Base-by-base conservation (phyloP, 768 basidiomycete genomes). In the Suillus sp. region DNA sequence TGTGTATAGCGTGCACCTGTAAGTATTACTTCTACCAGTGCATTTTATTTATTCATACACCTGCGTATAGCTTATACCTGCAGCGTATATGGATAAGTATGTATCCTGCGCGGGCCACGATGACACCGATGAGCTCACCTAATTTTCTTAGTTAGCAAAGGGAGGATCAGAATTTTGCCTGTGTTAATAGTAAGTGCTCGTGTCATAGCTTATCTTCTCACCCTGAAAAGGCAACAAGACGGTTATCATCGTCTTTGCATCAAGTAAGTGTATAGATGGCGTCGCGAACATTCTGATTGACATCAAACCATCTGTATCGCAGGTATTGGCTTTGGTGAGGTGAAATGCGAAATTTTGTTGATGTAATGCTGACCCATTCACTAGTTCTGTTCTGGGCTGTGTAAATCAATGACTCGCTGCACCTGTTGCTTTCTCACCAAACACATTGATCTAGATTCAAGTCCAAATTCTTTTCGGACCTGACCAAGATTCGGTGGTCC, bases 71-170 rank as follows among this genome's bases (percentile, higher is more conserved):
- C 47, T 27, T 51, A 30, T 51, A 51, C 27, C 16, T 51, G 27
- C 50, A 51, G 16, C 50, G 50, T 27, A 51, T 51, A 51, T 51
- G 50, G 50, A 51, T 51, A 51, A 18, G 50, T 51, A 51, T 30
- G 50, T 16, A 30, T 30, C 27, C 32, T 18, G 10, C 9, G 18
- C 18, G 18, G 16, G 16, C 16, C 30, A 51, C 50, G 30, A 51
- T 9, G 18, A 18, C 18, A 18, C 18, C 3, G 9, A 43, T 43
- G n/a, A 16, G 38, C 43, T 43, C 20, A 43, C 50, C 18, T 51
- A 10, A 20, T 51, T 30, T 27, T 30, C 27, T 16, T 51, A 51
- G 50, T 51, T 27, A 51, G 25, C 50, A 9, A 18, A 51, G 50
- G 50, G 50, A 51, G 50, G 27, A 30, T 18, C 18, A 30, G 50